These are phyloP conservation scores for Beauveria varroae DNA, from an alignment of 2,329 filamentous ascomycete species.

Conservation along the genomic window DNA sequence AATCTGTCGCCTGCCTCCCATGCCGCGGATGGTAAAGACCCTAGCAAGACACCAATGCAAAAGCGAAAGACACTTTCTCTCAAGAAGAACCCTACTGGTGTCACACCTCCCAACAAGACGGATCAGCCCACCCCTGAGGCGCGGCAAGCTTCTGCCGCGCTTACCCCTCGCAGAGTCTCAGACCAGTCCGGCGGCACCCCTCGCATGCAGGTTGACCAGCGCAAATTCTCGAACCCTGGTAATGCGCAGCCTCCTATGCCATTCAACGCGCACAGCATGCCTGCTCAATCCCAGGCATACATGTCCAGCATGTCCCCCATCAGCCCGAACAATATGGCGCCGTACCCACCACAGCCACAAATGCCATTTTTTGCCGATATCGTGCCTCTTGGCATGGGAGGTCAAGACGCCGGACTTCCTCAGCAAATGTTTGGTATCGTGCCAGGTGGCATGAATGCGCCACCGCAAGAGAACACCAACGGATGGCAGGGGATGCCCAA, in stretches of 20 bases:
- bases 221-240: constrained; percentile 33
- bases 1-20: constrained; percentile 59
- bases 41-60: constrained; percentile 23
- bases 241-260: constrained; percentile 4
- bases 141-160: not conserved
- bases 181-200: constrained; percentile 2
- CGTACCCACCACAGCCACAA: constrained; percentile 31
- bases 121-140: constrained; percentile 16
- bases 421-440: constrained; percentile 62
- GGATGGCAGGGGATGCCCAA: constrained; percentile 36
- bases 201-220: constrained; percentile 29
- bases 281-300: constrained; percentile 35
- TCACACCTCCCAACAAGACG: constrained; percentile 11
- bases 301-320: constrained; percentile 42
- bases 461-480: constrained; percentile 24
- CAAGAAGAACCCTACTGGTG: constrained; percentile 27
- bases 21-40: constrained; percentile 34
- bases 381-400: constrained; percentile 43
- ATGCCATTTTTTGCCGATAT: constrained; percentile 42
- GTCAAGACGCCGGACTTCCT: constrained; percentile 44
- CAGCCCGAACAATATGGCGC: constrained; percentile 38
- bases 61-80: constrained; percentile 21
- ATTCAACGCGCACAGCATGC: constrained; percentile 35
- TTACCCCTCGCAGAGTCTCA: constrained; percentile 6
- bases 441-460: constrained; percentile 28